These are phyloP conservation scores for Ephemerocybe angulata DNA, from an alignment of 768 basidiomycete species.

Conservation along the genomic window DNA sequence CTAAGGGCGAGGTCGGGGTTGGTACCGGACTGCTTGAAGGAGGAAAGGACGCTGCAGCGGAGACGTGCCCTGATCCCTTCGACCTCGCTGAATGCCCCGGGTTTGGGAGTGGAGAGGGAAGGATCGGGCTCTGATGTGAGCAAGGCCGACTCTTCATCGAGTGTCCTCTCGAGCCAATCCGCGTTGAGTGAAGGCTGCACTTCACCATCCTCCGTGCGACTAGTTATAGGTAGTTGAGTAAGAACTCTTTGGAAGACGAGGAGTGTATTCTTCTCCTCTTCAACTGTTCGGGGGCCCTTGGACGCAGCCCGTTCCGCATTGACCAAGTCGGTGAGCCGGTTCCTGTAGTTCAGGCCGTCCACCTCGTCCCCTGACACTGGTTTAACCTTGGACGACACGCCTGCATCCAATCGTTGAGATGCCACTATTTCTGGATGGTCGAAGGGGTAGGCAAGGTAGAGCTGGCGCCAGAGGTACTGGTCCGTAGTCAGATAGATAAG, in stretches of 20 bases:
- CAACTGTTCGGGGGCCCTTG: conserved; percentile 11
- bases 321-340: conserved; percentile 38
- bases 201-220: conserved; percentile 11
- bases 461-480: conserved; percentile 64
- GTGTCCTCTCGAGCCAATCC: conserved; percentile 42
- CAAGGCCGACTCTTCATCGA: conserved; percentile 34
- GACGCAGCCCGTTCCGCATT: conserved; percentile 32
- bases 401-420: conserved; percentile 6
- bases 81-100: background rate
- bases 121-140: conserved; percentile 18
- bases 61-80: background rate
- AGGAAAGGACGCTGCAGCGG: background rate
- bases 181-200: conserved; percentile 36
- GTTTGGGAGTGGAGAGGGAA: background rate
- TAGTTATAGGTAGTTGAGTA: conserved; percentile 29
- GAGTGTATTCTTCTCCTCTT: conserved; percentile 32
- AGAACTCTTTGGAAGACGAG: conserved; percentile 39
- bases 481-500: conserved; percentile 50
- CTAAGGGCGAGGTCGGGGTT: conserved; percentile 40
- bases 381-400: conserved; percentile 12
- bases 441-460: conserved; percentile 57
- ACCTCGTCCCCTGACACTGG: conserved; percentile 5
- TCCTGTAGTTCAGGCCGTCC: conserved; percentile 26
- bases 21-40: conserved; percentile 40
- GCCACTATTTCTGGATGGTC: conserved; percentile 56